Percentiles rank a stretch among this genome's conserved stretches.
Evolutionary conservation across 2,329 filamentous ascomycete genomes (phyloP).

Genomic region (Fulvia fulva): DNA sequence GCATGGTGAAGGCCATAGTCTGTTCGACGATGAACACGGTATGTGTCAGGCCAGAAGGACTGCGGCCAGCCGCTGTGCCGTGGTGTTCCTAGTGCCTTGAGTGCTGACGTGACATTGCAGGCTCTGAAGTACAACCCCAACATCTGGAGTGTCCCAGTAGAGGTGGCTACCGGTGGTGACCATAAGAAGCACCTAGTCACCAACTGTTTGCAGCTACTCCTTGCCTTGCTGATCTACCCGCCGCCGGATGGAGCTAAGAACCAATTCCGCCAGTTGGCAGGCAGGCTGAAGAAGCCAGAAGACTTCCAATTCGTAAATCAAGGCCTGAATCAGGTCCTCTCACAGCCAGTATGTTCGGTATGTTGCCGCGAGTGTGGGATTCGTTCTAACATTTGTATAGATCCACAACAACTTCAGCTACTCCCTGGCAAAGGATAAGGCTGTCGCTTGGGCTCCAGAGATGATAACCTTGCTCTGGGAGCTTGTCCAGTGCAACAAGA

Average conservation of each 20-base stretch:
- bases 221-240: conserved; percentile 50
- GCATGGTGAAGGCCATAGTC: conserved; percentile 80
- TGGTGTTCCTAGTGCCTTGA: neutral
- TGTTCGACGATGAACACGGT: conserved; percentile 94
- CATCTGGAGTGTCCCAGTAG: conserved; percentile 88
- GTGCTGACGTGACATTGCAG: conserved; percentile 40
- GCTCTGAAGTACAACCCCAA: conserved; percentile 94
- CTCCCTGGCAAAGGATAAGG: conserved; percentile 75
- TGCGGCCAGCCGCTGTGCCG: too few relatives aligned
- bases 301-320: conserved; percentile 85
- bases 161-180: conserved; percentile 76
- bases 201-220: conserved; percentile 85
- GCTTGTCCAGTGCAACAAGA: conserved; percentile 92
- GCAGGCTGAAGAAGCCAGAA: conserved; percentile 83
- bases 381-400: conserved; percentile 35
- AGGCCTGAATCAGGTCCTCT: conserved; percentile 54
- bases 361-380: neutral
- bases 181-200: conserved; percentile 80
- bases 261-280: conserved; percentile 87
- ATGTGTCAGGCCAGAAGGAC: conserved; percentile 36
- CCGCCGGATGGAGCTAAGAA: conserved; percentile 58
- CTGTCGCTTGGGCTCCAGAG: conserved; percentile 84
- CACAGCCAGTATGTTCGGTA: conserved; percentile 62
- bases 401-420: conserved; percentile 82
- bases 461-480: conserved; percentile 99